Conservation (phyloP, 2,329 filamentous ascomycete species). For the Diplodia scrobiculata region DNA sequence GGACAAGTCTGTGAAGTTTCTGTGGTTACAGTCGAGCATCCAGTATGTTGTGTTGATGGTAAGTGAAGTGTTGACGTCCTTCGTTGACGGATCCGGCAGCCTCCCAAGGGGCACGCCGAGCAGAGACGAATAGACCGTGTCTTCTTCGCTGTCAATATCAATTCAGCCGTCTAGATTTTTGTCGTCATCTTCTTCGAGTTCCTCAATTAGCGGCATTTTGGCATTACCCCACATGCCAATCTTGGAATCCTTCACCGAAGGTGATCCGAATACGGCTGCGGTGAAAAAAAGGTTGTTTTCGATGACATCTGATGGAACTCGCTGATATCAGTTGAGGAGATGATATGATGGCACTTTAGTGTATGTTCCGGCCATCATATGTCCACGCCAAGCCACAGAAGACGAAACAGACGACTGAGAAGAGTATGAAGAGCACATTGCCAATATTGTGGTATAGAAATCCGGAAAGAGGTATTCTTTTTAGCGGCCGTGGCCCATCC, state of each 20-base stretch:
- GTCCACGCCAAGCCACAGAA: neutral
- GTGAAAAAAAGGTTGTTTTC: neutral
- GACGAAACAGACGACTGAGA: neutral
- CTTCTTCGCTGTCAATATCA: neutral
- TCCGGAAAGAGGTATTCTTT: neutral
- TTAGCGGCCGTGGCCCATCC: neutral
- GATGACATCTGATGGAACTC: neutral
- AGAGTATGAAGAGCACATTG: neutral
- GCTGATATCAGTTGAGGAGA: neutral
- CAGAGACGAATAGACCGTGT: neutral
- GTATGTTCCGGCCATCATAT: neutral
- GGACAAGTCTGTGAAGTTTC: neutral
- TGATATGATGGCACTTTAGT: neutral
- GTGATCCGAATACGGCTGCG: neutral
- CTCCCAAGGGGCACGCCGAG: neutral
- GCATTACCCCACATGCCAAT: neutral
- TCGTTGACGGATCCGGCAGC: neutral
- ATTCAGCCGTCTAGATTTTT: neutral
- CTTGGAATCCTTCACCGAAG: neutral
- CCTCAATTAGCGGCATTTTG: neutral
- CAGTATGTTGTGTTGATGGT: neutral
- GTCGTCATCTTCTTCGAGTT: neutral
- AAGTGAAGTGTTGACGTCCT: neutral
- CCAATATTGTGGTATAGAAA: neutral
- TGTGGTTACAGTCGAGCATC: neutral